phyloP scores from a whole-genome alignment of 306 rosid species.

The Crotalaria pallida region DNA sequence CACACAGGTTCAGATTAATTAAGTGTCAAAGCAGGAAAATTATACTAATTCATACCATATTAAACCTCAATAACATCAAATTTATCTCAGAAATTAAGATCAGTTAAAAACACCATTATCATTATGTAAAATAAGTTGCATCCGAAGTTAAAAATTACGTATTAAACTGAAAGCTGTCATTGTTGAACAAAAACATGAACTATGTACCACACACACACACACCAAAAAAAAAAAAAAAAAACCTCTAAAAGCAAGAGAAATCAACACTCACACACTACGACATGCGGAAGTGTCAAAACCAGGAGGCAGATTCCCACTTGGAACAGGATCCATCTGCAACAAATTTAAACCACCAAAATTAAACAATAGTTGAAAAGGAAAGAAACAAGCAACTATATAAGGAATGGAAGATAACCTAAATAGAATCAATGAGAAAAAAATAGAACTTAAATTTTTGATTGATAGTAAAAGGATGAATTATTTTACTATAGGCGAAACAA shows the following conservation, averaged over 20 bases:
- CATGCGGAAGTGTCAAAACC: slow-evolving; percentile 57
- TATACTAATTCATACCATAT: slow-evolving; percentile 2
- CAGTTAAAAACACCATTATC: background rate
- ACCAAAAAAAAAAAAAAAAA: no score
- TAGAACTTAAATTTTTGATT: background rate
- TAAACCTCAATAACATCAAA: slow-evolving; percentile 11
- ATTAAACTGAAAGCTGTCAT: background rate
- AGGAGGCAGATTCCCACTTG: slow-evolving; percentile 62
- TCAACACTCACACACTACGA: slow-evolving; percentile 52
- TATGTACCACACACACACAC: background rate
- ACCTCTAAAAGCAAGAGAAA: slow-evolving; percentile 3
- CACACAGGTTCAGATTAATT: slow-evolving; percentile 14
- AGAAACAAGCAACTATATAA: background rate
- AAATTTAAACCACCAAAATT: slow-evolving; percentile 11
- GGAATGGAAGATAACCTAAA: background rate
- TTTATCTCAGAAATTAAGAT: background rate
- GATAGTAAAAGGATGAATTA: background rate
- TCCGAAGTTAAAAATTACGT: background rate
- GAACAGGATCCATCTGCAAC: slow-evolving; percentile 59
- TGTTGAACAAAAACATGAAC: background rate
- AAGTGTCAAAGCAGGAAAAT: slow-evolving; percentile 11
- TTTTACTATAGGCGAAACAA: no score
- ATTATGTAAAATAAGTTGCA: background rate
- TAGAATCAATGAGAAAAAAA: background rate
- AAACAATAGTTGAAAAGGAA: slow-evolving; percentile 3